A percentile compares a stretch with the other conserved stretches of the same genome.
These are phyloP conservation scores for Volvox africanus DNA, from an alignment of 139 green algal species.

Conservation along the genomic window DNA sequence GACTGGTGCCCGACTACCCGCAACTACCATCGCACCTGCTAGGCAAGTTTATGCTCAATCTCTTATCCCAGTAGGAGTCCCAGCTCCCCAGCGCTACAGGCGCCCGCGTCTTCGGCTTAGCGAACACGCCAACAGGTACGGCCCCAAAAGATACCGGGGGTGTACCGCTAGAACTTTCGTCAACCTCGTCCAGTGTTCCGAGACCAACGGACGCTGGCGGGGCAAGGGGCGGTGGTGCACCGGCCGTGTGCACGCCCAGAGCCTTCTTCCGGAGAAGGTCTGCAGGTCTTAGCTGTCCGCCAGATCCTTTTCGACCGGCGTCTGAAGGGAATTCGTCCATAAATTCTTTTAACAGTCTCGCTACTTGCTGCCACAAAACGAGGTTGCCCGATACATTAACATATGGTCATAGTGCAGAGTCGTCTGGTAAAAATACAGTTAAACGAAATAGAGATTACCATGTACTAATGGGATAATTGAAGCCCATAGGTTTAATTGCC, in stretches of 20 bases:
- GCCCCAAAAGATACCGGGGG: not conserved
- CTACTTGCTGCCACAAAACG: too few relatives aligned
- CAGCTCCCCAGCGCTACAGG: constrained; percentile 10
- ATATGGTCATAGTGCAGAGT: too few relatives aligned
- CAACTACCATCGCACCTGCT: constrained; percentile 35
- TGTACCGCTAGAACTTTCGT: not conserved
- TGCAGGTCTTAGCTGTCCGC: not conserved
- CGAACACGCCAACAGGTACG: constrained; percentile 10
- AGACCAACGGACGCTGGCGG: not conserved
- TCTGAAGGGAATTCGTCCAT: constrained; percentile 1
- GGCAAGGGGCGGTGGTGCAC: not conserved
- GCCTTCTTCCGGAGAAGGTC: constrained; percentile 22
- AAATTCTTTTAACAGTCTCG: too few relatives aligned
- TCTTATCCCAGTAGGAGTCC: constrained; percentile 56
- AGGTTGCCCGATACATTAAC: too few relatives aligned
- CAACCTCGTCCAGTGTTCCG: constrained; percentile 20
- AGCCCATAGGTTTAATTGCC: not conserved
- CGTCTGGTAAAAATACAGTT: too few relatives aligned
- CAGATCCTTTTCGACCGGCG: not conserved
- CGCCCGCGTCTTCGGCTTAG: not conserved
- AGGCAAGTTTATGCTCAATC: constrained; percentile 32
- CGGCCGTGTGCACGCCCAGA: not conserved
- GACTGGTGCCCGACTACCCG: not conserved
- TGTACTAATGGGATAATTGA: too few relatives aligned
- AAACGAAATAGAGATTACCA: too few relatives aligned